Conservation (phyloP, 495 filamentous ascomycete species). For the Penicillium argentinense region DNA sequence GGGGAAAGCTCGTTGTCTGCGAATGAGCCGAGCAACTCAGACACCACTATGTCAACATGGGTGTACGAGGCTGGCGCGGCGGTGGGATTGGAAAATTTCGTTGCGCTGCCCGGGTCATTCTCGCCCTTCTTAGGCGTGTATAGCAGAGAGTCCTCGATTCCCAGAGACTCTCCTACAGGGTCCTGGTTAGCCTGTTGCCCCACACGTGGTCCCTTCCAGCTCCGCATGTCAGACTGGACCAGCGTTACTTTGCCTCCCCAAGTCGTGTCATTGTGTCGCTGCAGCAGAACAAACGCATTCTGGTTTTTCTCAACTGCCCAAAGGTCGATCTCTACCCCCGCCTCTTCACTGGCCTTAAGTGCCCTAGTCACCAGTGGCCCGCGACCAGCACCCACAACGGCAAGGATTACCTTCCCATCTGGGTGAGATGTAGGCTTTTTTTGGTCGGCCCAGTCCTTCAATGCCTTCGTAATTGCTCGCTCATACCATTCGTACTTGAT, state of each 20-base stretch:
- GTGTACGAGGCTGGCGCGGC: constrained; percentile 35
- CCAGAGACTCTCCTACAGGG: constrained; percentile 34
- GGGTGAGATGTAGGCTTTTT: constrained; percentile 70
- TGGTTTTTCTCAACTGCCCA: constrained; percentile 98
- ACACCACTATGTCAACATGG: constrained; percentile 88
- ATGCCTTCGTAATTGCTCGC: constrained; percentile 73
- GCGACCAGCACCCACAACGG: constrained; percentile 89
- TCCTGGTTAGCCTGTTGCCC: constrained; percentile 13
- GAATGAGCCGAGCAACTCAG: constrained; percentile 91
- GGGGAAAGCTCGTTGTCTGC: constrained; percentile 88
- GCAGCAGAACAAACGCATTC: constrained; percentile 90
- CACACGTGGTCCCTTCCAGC: constrained; percentile 73
- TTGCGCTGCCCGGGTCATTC: constrained; percentile 12
- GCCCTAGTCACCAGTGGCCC: constrained; percentile 89
- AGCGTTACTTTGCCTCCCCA: constrained; percentile 79
- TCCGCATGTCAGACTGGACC: constrained; percentile 95
- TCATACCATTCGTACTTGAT: constrained; percentile 98
- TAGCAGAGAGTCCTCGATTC: constrained; percentile 32
- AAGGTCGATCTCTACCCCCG: constrained; percentile 74
- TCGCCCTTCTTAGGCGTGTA: constrained; percentile 23
- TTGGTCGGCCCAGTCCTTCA: constrained; percentile 74
- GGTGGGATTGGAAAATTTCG: constrained; percentile 9
- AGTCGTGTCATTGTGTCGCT: constrained; percentile 72
- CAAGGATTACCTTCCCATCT: constrained; percentile 74
- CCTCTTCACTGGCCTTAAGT: constrained; percentile 70